phyloP scores from a whole-genome alignment of 345 rosid genomes.

The Acer campestre region DNA sequence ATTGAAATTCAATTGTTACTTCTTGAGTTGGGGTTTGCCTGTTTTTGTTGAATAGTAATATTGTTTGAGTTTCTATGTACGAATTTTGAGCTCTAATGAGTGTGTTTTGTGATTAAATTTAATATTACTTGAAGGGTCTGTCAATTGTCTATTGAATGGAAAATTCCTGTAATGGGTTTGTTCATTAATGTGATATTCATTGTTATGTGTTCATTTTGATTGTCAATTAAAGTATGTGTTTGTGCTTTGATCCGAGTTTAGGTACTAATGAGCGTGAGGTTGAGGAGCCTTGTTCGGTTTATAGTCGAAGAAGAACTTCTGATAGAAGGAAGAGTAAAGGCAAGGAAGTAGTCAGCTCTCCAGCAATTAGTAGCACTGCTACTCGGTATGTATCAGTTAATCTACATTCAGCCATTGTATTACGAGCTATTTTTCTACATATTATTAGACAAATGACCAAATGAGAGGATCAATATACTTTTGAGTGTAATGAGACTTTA shows the following conservation, averaged over 20 bases:
- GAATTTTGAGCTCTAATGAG: not conserved
- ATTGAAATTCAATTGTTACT: not conserved
- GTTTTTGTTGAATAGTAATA: not conserved
- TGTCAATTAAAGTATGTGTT: not conserved
- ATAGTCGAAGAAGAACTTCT: constrained; percentile 37
- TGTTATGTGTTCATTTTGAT: not conserved
- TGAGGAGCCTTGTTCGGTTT: constrained; percentile 43
- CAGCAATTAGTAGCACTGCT: constrained; percentile 21
- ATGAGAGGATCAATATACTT: not conserved
- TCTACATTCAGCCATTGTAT: not conserved
- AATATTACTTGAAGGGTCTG: not conserved
- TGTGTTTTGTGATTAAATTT: not conserved
- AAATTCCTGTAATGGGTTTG: not conserved
- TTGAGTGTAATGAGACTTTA: too few species aligned
- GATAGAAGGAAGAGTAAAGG: constrained; percentile 39
- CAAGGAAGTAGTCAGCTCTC: constrained; percentile 36
- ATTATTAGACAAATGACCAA: not conserved
- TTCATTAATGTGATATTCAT: not conserved
- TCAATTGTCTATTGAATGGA: not conserved
- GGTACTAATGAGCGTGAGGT: constrained; percentile 22
- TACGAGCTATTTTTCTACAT: not conserved
- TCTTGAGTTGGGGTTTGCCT: not conserved
- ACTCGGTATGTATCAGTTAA: constrained; percentile 30
- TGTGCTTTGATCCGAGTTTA: constrained; percentile 17
- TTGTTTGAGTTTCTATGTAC: not conserved